These are phyloP conservation scores for Alloascoidea africana DNA, from an alignment of 805 yeast genomes.

Conservation along the genomic window DNA sequence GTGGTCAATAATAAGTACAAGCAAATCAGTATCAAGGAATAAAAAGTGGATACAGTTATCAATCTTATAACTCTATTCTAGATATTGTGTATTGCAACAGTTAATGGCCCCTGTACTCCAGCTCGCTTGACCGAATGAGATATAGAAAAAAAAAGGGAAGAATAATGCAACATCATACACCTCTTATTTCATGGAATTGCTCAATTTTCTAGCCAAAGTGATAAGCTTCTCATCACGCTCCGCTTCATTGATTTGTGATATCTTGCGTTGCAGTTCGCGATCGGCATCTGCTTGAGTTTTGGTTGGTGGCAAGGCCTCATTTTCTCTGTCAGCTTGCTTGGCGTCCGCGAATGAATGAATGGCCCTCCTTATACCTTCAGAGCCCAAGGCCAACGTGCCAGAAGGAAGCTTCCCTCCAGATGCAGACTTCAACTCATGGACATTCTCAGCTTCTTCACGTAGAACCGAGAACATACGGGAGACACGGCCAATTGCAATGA, in stretches of 20 bases:
- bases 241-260: slow-evolving; percentile 15
- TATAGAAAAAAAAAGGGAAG: too few relatives aligned
- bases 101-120: too few relatives aligned
- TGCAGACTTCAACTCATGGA: slow-evolving; percentile 58
- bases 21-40: too few relatives aligned
- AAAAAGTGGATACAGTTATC: too few relatives aligned
- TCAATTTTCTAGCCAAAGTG: slow-evolving; percentile 13
- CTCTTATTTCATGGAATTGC: slow-evolving; percentile 4
- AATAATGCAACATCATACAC: too few relatives aligned
- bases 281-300: slow-evolving; percentile 34
- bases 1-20: too few relatives aligned
- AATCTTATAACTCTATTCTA: too few relatives aligned
- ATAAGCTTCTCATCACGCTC: slow-evolving; percentile 12
- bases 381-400: slow-evolving; percentile 73
- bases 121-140: too few relatives aligned
- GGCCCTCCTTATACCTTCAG: slow-evolving; percentile 60
- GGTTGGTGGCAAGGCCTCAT: slow-evolving; percentile 83
- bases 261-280: slow-evolving; percentile 29
- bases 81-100: too few relatives aligned
- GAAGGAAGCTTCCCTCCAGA: slow-evolving; percentile 73
- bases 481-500: slow-evolving; percentile 91
- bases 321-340: slow-evolving; percentile 56
- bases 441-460: slow-evolving; percentile 78
- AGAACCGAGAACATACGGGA: slow-evolving; percentile 83
- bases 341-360: slow-evolving; percentile 75